Evolutionary conservation across 2,329 filamentous ascomycete species (phyloP).

Genomic region (Diaporthe eres): DNA sequence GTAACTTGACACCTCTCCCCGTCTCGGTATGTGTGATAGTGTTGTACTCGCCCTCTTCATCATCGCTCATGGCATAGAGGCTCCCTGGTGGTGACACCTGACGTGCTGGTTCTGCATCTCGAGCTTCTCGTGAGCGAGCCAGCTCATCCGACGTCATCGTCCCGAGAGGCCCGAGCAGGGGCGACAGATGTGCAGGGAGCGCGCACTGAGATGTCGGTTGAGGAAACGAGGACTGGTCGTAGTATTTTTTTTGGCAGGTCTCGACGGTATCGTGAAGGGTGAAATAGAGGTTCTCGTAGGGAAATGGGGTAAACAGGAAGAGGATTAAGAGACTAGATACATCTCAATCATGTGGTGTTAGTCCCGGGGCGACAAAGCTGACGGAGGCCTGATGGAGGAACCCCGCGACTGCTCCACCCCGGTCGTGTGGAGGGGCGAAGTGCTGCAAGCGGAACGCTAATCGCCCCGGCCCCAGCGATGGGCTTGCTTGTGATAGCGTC

Average conservation of each 20-base stretch:
- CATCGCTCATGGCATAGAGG: conserved; percentile 96
- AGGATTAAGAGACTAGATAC: neutral
- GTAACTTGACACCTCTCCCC: conserved; percentile 88
- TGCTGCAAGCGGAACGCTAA: conserved; percentile 33
- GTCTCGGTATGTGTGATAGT: conserved; percentile 86
- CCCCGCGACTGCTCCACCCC: conserved; percentile 33
- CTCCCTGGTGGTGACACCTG: conserved; percentile 83
- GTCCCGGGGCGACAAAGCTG: conserved; percentile 29
- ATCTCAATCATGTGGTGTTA: conserved; percentile 30
- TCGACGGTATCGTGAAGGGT: neutral
- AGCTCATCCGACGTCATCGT: conserved; percentile 52
- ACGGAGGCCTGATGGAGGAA: conserved; percentile 28
- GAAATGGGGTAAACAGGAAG: neutral
- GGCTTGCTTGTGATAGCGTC: conserved; percentile 24
- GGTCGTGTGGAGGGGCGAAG: conserved; percentile 16
- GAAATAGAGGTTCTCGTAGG: neutral
- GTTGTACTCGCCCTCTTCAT: conserved; percentile 95
- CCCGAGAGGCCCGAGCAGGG: conserved; percentile 13
- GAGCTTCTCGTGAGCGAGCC: conserved; percentile 31
- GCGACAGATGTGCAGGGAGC: conserved; percentile 1
- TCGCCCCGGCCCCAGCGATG: conserved; percentile 18
- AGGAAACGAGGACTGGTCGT: neutral
- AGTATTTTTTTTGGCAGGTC: neutral
- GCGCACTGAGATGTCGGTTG: neutral
- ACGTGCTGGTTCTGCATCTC: conserved; percentile 49